Evolutionary conservation across 805 yeast genomes (phyloP), one percentile per base, ranked within the genome.

Genomic region (Suhomyces sp.): DNA sequence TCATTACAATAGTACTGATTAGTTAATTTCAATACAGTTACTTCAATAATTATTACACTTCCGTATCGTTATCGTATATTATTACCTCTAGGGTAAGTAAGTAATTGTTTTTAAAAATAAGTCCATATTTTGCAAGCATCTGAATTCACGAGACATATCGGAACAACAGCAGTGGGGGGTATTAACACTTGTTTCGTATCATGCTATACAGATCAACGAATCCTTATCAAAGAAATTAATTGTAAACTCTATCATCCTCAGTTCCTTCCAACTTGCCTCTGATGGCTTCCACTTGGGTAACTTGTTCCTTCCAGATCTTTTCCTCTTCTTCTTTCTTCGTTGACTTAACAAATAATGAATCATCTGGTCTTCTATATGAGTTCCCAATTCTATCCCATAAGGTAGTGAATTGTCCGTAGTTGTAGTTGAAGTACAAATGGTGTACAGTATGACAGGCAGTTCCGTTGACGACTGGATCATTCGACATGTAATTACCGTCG

Each of bases 401-500:
- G 12, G 98, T 93, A 30, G 98, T 90, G 70, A 91, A 93, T 68
- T 93, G 98, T 25, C 98, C 98, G 58, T 90, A 93, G 72, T 93
- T 93, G 68, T 93, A 93, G 73, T 91, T 91, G 79, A 93, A 93
- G 68, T 93, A 93, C 50, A 93, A 68, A 59, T 93, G 98, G 65
- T 93, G 98, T 31, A 91, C 81, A 1, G 98, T 90, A 68, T 93
- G 98, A 64, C 98, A 91, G 5, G 98, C 98, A 12, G 98, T 90
- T 53, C 98, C 98, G 63, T 93, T 93, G 47, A 93, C 83, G 39
- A 88, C 76, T 5, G 97, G 96, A 60, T 88, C 95, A 61, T 87
- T 84, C 28, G 96, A 84, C 71, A 91, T 62, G 63, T 88, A 93
- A 59, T 90, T 93, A 47, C 98, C 98, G 57, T 93, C 98, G 64